Base-by-base conservation (phyloP, 805 yeast species). In the Jamesozyma spencerorum region DNA sequence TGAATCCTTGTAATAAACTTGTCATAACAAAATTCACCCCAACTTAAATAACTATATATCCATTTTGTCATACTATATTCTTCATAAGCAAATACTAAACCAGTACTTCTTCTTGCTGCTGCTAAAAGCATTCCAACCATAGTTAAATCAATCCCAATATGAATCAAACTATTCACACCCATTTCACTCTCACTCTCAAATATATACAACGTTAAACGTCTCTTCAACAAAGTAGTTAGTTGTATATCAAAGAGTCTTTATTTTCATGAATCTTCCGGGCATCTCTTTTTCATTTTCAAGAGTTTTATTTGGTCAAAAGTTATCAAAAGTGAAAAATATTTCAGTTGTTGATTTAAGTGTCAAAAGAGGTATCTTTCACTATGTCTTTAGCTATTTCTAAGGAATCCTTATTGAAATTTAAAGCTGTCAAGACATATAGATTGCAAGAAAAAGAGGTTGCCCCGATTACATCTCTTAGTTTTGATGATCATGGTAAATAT, bases 101-200 rank as follows among this genome's bases (percentile, higher is more conserved):
- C 97, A 0, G 95, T 83, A 46, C 84, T 79, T 46, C 86, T 73
- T 57, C 85, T 81, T 39, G 88, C 72, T 3, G 95, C 95, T 0
- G 97, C 95, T 34, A 90, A 65, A 12, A 88, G 68, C 58, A 92
- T 76, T 2, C 95, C 84, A 7, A 85, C 66, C 43, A 88, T 67
- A 3, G 88, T 75, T 47, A 87, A 70, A 56, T 88, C 97, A 41
- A 86, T 53, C 0, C 90, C 74, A 50, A 76, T 75, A 62, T 86
- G 96, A 10, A 82, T 36, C 59, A 41, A 14, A 35, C 49, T 42
- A 12, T 42, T 38, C 11, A 51, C 11, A 24, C 48, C 32, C 56
- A 51, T 51, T 13, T 18, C 14, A 27, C 18, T 13, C 17, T 11
- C 20, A n/a, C 17, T n/a, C 8, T 14, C 26, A 11, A 6, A 5